These are phyloP conservation scores for Dicorynia guianensis DNA, from an alignment of 306 rosid species.

Conservation along the genomic window DNA sequence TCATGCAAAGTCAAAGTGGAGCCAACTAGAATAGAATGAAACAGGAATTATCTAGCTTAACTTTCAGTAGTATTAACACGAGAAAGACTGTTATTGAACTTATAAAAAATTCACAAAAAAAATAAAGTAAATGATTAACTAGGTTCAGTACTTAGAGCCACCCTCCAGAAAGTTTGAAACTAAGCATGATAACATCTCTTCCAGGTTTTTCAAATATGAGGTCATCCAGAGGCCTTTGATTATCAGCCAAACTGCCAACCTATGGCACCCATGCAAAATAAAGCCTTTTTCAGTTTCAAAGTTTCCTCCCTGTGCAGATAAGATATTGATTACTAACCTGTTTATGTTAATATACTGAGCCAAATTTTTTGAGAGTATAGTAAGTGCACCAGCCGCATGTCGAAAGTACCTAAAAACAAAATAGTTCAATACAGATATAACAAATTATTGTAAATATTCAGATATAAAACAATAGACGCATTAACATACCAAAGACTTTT, in stretches of 20 bases:
- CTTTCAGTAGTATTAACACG: neutral
- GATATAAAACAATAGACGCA: neutral
- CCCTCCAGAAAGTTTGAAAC: slow-evolving; percentile 2
- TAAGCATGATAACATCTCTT: neutral
- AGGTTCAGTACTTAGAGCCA: neutral
- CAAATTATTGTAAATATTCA: neutral
- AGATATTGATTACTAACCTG: slow-evolving; percentile 68
- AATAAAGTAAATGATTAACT: neutral
- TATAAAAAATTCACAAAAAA: slow-evolving; percentile 5
- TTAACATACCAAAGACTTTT: slow-evolving; percentile 16
- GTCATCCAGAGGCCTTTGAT: slow-evolving; percentile 14
- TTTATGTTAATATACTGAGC: slow-evolving; percentile 84
- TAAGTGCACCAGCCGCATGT: slow-evolving; percentile 82
- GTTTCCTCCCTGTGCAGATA: slow-evolving; percentile 12
- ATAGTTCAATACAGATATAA: slow-evolving; percentile 24
- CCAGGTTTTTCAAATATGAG: slow-evolving; percentile 10
- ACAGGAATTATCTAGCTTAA: slow-evolving; percentile 23
- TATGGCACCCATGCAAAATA: slow-evolving; percentile 21
- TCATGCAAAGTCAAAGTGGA: slow-evolving; percentile 1
- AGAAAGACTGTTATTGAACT: neutral
- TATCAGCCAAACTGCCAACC: slow-evolving; percentile 29
- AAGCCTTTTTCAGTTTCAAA: slow-evolving; percentile 25
- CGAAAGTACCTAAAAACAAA: slow-evolving; percentile 82
- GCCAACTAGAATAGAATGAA: slow-evolving; percentile 5
- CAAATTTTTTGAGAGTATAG: slow-evolving; percentile 90